Base-by-base conservation (phyloP, 2,329 filamentous ascomycete genomes). In the Elsinoe arachidis region DNA sequence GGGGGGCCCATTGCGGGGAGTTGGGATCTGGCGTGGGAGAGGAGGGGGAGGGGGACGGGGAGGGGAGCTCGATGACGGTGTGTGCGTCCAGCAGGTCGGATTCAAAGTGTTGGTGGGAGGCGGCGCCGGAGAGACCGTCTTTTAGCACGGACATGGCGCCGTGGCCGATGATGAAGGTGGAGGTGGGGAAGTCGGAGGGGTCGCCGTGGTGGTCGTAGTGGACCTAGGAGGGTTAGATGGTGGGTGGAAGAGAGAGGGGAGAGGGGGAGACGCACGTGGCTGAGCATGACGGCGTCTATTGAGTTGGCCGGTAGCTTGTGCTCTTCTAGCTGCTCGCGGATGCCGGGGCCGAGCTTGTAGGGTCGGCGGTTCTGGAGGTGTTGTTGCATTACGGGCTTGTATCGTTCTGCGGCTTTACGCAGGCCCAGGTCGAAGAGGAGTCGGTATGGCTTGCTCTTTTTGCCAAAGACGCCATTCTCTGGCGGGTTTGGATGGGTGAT, bases 131-230 rank as follows among this genome's bases (percentile, higher is more conserved):
- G 1, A 68, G 39, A 0, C 66, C 66, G 19, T 67, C 41, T 37
- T 65, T 63, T 11, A 80, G 65, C 1, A 80, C 64, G 37, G 73
- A 61, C 15, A 74, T 61, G 0, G 75, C 74, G 4, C 77, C 77
- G 3, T 71, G 68, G 0, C 81, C 81, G 9, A 82, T 75, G 2
- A 78, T 61, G 61, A 83, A 81, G 2, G 70, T 69, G 0, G 78
- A 71, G 11, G 69, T 66, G 0, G 71, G 59, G 61, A 81, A 83
- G 62, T 81, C 78, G 1, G 70, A 67, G 0, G 79, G 77, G 3
- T 78, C 80, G n/a, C 80, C 81, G 37, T 78, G 72, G 60, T 83
- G 80, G 62, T 83, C 80, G 72, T 78, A 82, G 62, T 83, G 80
- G 0, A 79, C 72, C 59, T 60, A 38, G 15, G 21, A 19, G 21